Evolutionary conservation across 345 rosid species (phyloP).

Genomic region (Salix purpurea): DNA sequence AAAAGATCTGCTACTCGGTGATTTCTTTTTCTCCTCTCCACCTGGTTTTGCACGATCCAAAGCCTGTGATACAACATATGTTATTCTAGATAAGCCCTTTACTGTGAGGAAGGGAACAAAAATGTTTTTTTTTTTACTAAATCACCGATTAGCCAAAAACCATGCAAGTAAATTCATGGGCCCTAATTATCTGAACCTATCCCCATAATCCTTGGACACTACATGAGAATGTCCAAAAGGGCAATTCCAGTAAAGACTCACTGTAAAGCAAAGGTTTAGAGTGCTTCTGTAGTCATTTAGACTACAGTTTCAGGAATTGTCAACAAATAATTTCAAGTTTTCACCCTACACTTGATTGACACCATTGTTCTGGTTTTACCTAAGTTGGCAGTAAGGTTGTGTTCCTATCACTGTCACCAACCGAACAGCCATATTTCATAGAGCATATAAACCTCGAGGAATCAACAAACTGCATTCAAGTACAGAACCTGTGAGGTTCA

Average conservation of each 20-base stretch:
- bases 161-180: not conserved
- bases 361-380: not conserved
- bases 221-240: not conserved
- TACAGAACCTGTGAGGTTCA: not conserved
- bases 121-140: too few species aligned
- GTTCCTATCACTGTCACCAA: not conserved
- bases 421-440: not conserved
- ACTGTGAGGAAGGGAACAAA: not conserved
- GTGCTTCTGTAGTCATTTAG: not conserved
- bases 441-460: not conserved
- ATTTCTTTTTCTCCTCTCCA: constrained; percentile 21
- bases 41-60: constrained; percentile 36
- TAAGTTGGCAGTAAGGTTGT: not conserved
- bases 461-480: not conserved
- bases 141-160: not conserved
- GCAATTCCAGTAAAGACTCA: not conserved
- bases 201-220: not conserved
- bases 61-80: constrained; percentile 15
- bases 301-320: not conserved
- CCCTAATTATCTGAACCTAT: not conserved
- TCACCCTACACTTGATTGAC: not conserved
- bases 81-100: not conserved
- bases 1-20: constrained; percentile 27
- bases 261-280: not conserved
- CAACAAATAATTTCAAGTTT: not conserved